Conservation (phyloP, 176 grass and related monocot species). For the Phoenix roebelenii region DNA sequence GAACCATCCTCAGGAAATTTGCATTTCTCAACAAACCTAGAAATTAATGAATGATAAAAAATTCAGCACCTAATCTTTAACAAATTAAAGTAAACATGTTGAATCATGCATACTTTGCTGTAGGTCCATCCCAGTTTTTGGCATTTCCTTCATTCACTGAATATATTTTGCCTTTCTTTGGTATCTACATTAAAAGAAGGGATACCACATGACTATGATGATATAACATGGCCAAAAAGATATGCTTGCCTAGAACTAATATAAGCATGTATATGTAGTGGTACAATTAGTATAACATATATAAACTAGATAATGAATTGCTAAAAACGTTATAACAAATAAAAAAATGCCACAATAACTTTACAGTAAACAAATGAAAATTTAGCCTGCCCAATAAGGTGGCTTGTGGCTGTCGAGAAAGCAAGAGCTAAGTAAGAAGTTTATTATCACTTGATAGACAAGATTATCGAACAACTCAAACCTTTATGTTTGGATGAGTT, state of each 20-base stretch:
- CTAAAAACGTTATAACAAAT: too few relatives aligned
- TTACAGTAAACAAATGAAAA: too few relatives aligned
- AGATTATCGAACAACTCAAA: conserved; percentile 1
- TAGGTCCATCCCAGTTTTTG: conserved; percentile 80
- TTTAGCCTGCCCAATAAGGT: too few relatives aligned
- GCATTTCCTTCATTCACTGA: conserved; percentile 97
- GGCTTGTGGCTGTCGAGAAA: too few relatives aligned
- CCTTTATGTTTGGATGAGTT: conserved; percentile 91
- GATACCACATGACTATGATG: background rate
- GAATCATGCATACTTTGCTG: conserved; percentile 44
- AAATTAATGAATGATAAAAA: conserved; percentile 8
- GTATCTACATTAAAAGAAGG: conserved; percentile 45
- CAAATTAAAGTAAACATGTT: background rate
- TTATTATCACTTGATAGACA: too few relatives aligned
- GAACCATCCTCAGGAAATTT: conserved; percentile 74
- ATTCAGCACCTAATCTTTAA: conserved; percentile 13
- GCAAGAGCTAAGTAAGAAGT: too few relatives aligned
- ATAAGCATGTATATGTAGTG: too few relatives aligned
- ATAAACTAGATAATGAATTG: too few relatives aligned
- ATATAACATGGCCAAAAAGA: too few relatives aligned
- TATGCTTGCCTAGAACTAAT: too few relatives aligned
- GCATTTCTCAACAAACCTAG: conserved; percentile 89
- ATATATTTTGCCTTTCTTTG: conserved; percentile 84
- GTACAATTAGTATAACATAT: too few relatives aligned
- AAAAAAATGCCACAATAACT: too few relatives aligned